Evolutionary conservation across 371 early-diverging fungal genomes (phyloP), one percentile per base, ranked within the genome.

Genomic region (Gilbertella persicaria): DNA sequence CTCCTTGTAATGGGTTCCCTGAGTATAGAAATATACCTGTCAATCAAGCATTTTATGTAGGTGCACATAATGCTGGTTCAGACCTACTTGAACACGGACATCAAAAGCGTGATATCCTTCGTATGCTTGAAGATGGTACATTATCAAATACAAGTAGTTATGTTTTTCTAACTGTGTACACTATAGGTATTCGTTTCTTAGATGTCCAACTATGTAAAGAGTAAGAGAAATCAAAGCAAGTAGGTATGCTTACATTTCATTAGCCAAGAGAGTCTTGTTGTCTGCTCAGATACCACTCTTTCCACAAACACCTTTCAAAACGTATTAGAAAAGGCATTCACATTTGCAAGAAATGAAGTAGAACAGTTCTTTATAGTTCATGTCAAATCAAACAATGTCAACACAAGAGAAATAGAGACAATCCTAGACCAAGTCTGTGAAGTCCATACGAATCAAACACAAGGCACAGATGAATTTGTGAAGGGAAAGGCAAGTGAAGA

Each of bases 1-100:
- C 29, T 13, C 68, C 73, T 28, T 75, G 76, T 41, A 75, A 75
- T 36, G 68, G 65, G 5, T 67, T 58, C 16, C 70, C 76, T 0
- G 55, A 72, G 16, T 59, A 67, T 9, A 49, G 57, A 24, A 30
- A 67, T 1, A 25, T 75, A 40, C 72, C 72, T 20, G 45, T 69
- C 21, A 66, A 72, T 28, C 61, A 67, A 28, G 69, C 51, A 4
- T 62, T 72, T 35, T 75, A 63, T 43, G 55, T 69, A 13, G 76
- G 75, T 35, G 65, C 71, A 7, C 50, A 54, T 35, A 48, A 53
- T 26, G 55, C 63, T 1, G 60, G 60, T 16, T 48, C 59, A 4
- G 28, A 41, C 23, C 50, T 41, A 8, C 41, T 41, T 35, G 28
- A 41, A 8, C 16, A 42, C 2, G 12, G 24, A 12, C 39, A 25